Conservation (phyloP, 2,329 filamentous ascomycete species). For the Fragosphaeria purpurea region DNA sequence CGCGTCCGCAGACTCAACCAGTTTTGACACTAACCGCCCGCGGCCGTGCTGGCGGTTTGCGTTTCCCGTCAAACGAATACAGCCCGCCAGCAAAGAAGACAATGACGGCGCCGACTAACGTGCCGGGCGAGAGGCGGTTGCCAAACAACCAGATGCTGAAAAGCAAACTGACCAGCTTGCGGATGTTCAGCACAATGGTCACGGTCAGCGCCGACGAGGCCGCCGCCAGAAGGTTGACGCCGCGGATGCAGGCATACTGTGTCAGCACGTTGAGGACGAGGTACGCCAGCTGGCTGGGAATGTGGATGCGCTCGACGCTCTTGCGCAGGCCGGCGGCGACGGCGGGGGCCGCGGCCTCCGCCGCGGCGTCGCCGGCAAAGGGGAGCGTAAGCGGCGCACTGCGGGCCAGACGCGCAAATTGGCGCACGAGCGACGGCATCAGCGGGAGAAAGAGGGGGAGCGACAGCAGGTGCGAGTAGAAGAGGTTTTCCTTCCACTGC, state of each 20-base stretch:
- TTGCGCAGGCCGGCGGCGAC: conserved; percentile 28
- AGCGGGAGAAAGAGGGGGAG: conserved; percentile 69
- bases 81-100: conserved; percentile 88
- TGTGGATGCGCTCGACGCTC: conserved; percentile 26
- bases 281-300: conserved; percentile 63
- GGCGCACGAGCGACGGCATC: conserved; percentile 50
- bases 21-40: conserved; percentile 19
- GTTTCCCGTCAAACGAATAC: conserved; percentile 65
- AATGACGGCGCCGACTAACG: conserved; percentile 68
- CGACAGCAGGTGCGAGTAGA: conserved; percentile 72
- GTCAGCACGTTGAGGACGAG: conserved; percentile 72
- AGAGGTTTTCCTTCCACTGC: conserved; percentile 91
- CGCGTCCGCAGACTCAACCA: conserved; percentile 3
- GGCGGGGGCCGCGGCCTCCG: conserved; percentile 21
- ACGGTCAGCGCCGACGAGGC: conserved; percentile 87
- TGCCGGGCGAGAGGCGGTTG: conserved; percentile 66
- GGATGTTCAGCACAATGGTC: conserved; percentile 89
- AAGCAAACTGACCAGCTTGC: conserved; percentile 84
- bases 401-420: conserved; percentile 52
- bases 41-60: conserved; percentile 23
- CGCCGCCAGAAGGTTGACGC: conserved; percentile 87
- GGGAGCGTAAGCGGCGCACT: conserved; percentile 52
- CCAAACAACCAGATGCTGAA: conserved; percentile 93
- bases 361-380: conserved; percentile 14
- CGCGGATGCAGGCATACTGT: conserved; percentile 89